phyloP scores from a whole-genome alignment of 257 asterid species.

The Solanum sejunctum region DNA sequence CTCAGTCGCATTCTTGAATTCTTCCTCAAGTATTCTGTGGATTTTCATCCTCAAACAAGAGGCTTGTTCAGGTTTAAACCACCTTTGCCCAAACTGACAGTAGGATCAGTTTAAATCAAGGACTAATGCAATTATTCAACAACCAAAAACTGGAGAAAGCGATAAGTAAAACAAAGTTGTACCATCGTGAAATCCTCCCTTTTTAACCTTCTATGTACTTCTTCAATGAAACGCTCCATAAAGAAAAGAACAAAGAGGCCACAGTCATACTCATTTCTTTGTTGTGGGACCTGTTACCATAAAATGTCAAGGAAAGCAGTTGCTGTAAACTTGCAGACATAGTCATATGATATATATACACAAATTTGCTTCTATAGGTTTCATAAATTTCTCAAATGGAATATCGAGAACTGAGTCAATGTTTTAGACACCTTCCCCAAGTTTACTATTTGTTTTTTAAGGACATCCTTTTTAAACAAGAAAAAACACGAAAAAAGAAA shows the following conservation, averaged over 20 bases:
- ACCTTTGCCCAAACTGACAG: slow-evolving; percentile 66
- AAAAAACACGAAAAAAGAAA: neutral
- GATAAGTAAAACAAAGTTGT: slow-evolving; percentile 3
- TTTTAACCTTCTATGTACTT: slow-evolving; percentile 57
- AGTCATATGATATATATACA: neutral
- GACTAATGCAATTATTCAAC: neutral
- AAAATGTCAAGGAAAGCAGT: neutral
- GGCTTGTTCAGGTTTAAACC: slow-evolving; percentile 82
- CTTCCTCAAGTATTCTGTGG: slow-evolving; percentile 23
- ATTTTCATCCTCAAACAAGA: slow-evolving; percentile 57
- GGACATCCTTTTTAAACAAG: neutral
- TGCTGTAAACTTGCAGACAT: neutral
- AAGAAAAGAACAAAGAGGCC: slow-evolving; percentile 85
- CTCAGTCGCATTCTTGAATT: slow-evolving; percentile 23
- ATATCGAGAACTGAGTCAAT: neutral
- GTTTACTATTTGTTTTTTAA: neutral
- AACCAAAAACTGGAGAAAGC: neutral
- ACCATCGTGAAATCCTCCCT: slow-evolving; percentile 47
- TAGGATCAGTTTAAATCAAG: neutral
- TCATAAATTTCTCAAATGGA: neutral
- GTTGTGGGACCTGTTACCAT: slow-evolving; percentile 77
- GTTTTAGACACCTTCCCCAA: neutral
- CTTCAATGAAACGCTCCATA: slow-evolving; percentile 67
- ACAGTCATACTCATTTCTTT: slow-evolving; percentile 75
- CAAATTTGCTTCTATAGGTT: neutral